These are phyloP conservation scores for Rhododendron mucronatum DNA, from an alignment of 148 eudicot genomes.

Conservation along the genomic window DNA sequence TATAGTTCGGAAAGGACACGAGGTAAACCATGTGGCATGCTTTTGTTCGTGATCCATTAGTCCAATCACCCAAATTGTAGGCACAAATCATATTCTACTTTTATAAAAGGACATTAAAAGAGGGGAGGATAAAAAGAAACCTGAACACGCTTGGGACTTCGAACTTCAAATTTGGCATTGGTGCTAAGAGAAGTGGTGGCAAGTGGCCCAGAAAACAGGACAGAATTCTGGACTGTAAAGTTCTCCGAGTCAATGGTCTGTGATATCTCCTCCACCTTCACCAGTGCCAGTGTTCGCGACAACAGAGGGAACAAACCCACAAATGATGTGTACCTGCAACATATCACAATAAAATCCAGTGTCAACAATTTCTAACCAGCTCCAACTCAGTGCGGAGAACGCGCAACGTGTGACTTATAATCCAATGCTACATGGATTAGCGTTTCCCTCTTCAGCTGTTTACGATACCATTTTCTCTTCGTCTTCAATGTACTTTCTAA, in stretches of 20 bases:
- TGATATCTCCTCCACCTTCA: slow-evolving; percentile 88
- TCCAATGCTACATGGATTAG: background rate
- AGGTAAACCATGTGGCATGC: background rate
- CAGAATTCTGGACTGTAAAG: slow-evolving; percentile 80
- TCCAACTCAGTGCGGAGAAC: background rate
- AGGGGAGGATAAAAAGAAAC: slow-evolving; percentile 24
- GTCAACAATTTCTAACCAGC: background rate
- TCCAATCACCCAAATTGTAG: background rate
- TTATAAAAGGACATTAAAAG: background rate
- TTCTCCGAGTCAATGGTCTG: slow-evolving; percentile 75
- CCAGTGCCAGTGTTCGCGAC: slow-evolving; percentile 49
- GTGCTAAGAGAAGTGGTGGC: slow-evolving; percentile 81
- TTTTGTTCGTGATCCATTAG: background rate
- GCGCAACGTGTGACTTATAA: background rate
- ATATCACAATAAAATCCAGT: background rate
- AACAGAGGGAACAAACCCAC: slow-evolving; percentile 68
- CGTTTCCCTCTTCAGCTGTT: background rate
- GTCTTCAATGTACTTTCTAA: background rate
- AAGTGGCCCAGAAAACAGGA: slow-evolving; percentile 68
- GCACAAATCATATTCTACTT: background rate
- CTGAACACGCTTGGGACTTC: slow-evolving; percentile 95
- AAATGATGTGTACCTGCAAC: slow-evolving; percentile 82
- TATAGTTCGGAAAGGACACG: background rate
- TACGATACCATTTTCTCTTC: background rate
- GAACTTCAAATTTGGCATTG: slow-evolving; percentile 86